Base-by-base conservation (phyloP, 371 early-diverging fungal genomes). In the Apophysomyces sp. region DNA sequence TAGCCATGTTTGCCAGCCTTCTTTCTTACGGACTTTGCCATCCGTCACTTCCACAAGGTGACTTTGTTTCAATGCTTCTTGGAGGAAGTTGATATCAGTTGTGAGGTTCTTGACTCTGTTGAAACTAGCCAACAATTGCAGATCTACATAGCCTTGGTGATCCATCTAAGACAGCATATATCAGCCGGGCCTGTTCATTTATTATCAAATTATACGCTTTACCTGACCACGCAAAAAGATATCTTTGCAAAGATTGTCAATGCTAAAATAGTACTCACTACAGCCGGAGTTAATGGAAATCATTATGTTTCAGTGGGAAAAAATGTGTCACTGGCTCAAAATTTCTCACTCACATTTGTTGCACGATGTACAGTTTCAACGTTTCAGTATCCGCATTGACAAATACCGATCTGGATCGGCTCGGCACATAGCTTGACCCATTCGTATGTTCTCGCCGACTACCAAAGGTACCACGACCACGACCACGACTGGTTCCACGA, bases 171-270 rank as follows among this genome's bases (percentile, higher is more conserved):
- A 30, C 16, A 5, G 41, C 12, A 18, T 24, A 40, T n/a, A 34
- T 40, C 49, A 44, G 21, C 8, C 8, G 24, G 9, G 3, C 49
- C 4, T 21, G 11, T 6, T 44, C 49, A n/a, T 44, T 21, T 21
- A 41, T 11, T 13, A 29, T 41, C 1, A 34, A 3, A 32, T 36
- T 13, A 24, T 27, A 13, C 29, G 2, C 21, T 11, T 34, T 58
- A 70, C 67, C 56, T 83, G 93, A 32, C 80, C 78, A 51, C 97
- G 89, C 76, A 97, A 88, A 71, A 84, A 95, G 12, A 94, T 73
- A 68, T 97, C 97, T 55, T 89, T 89, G 84, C 92, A 92, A 56
- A 97, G 73, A 67, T 97, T 97, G 51, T 95, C 95, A 55, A 93
- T 85, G 59, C 94, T 94, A 61, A 95, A 95, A 81, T 97, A 97